phyloP scores from a whole-genome alignment of 306 rosid genomes.

The Prosopis cineraria region DNA sequence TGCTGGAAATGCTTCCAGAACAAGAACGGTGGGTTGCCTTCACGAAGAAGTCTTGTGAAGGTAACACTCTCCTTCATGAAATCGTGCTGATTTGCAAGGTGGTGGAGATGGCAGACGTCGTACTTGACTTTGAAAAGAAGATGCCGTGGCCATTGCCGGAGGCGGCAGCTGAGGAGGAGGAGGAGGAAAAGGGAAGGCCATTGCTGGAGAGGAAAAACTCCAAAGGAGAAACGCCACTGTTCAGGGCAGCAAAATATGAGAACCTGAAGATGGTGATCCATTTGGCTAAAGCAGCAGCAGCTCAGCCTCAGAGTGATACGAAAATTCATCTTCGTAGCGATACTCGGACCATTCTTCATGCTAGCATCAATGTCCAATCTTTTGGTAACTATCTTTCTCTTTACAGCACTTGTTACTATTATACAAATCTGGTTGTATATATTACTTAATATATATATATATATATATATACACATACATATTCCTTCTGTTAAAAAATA shows the following conservation, averaged over 20 bases:
- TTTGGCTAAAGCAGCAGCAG: not conserved
- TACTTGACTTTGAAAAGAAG: not conserved
- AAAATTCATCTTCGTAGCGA: not conserved
- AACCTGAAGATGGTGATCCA: not conserved
- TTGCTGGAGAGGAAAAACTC: not conserved
- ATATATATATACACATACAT: too few species aligned
- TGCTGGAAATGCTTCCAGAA: not conserved
- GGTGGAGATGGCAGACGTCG: not conserved
- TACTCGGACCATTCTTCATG: not conserved
- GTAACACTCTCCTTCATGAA: not conserved
- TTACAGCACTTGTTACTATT: too few species aligned
- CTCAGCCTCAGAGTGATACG: not conserved
- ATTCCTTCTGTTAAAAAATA: too few species aligned
- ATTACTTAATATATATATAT: too few species aligned
- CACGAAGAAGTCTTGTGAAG: not conserved
- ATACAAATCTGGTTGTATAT: too few species aligned
- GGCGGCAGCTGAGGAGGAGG: not conserved
- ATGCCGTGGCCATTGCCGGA: not conserved
- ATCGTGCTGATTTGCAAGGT: not conserved
- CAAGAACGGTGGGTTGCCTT: not conserved
- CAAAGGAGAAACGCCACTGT: constrained; percentile 30
- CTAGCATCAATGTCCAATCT: not conserved
- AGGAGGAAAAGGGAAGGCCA: not conserved
- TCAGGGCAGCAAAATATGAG: constrained; percentile 17
- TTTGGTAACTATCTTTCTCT: not conserved